Percentiles rank a stretch among this genome's conserved stretches.
Evolutionary conservation across 2,329 filamentous ascomycete species (phyloP).

Genomic region (Aschersonia sp.): DNA sequence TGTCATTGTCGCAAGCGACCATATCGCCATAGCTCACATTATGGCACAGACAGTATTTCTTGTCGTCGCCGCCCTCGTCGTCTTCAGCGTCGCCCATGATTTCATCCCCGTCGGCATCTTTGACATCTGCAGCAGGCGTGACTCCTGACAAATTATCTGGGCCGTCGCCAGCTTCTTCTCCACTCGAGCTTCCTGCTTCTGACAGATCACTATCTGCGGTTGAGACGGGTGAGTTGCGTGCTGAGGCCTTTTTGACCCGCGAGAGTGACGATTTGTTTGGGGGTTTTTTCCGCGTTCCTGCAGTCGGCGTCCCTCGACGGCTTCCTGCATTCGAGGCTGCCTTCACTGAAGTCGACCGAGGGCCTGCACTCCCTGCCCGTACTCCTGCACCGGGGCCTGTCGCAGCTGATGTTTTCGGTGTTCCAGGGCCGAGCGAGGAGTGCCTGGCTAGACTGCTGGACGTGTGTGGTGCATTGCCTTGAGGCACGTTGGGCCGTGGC

Average conservation of each 20-base stretch:
- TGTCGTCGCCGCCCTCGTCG: slow-evolving; percentile 61
- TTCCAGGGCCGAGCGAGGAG: slow-evolving; percentile 47
- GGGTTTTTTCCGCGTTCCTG: slow-evolving; percentile 31
- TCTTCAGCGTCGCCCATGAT: slow-evolving; percentile 42
- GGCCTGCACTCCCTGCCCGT: slow-evolving; percentile 45
- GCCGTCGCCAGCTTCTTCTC: slow-evolving; percentile 31
- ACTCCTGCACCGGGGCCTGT: slow-evolving; percentile 17
- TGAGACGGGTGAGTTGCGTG: slow-evolving; percentile 47
- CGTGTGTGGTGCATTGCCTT: slow-evolving; percentile 31
- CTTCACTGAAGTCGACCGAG: slow-evolving; percentile 35
- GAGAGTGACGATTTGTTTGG: slow-evolving; percentile 45
- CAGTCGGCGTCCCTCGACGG: slow-evolving; percentile 34
- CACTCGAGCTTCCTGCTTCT: slow-evolving; percentile 43
- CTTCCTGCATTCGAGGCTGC: slow-evolving; percentile 20
- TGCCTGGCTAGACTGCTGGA: slow-evolving; percentile 48
- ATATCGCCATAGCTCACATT: slow-evolving; percentile 77
- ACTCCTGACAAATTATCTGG: slow-evolving; percentile 16
- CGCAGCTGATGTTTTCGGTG: slow-evolving; percentile 31
- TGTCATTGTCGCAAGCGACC: slow-evolving; percentile 77
- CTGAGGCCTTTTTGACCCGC: slow-evolving; percentile 42
- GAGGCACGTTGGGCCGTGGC: slow-evolving; percentile 30
- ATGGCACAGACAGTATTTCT: slow-evolving; percentile 73
- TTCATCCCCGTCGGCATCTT: slow-evolving; percentile 34
- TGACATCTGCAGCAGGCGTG: slow-evolving; percentile 18
- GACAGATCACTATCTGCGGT: slow-evolving; percentile 51